Base-by-base conservation (phyloP, 441 rosid species). In the Pelargonium myrrhifolium region DNA sequence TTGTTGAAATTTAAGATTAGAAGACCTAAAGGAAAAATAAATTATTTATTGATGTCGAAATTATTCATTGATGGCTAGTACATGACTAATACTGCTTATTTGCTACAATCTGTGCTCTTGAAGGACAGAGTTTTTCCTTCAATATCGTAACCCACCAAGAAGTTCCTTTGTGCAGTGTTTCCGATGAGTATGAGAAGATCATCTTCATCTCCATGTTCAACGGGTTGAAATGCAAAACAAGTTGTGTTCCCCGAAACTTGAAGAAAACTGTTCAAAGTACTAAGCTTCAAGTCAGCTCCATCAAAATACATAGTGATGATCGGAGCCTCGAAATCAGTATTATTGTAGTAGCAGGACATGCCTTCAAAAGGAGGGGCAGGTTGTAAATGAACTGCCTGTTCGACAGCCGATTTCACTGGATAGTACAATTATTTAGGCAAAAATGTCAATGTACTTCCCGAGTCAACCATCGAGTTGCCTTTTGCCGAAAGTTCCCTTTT, bases 401-500 rank as follows among this genome's bases (percentile, higher is more conserved):
- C 65, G 18, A 85, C 72, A 0, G 71, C 82, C 8, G 76, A 42
- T 39, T 69, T 73, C 28, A 87, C 12, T 6, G 73, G 9, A 0
- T 43, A 10, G 73, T 75, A 75, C 26, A 79, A 69, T 0, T 31
- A 51, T 2, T 4, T 4, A 0, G 89, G 80, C 3, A 82, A 14
- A 0, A 72, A 0, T 0, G 86, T 83, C 24, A 82, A 40, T 2
- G 85, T 83, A 6, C 86, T 79, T 12, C 85, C 89, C 0, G 89
- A 84, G 62, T 86, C 91, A 18, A 82, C 80, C 58, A 84, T 73
- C 10, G 85, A 81, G 74, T 84, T 86, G 2, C 86, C 87, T 2
- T 65, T 18, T 0, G 24, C 21, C 1, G 31, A 31, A 24, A 17
- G 31, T 21, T 64, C 24, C 4, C 14, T 14, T 2, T 9, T 0